Percentiles rank a stretch among this genome's conserved stretches.
These are phyloP conservation scores for Pyricularia sp. DNA, from an alignment of 2,329 filamentous ascomycete species.

Conservation along the genomic window DNA sequence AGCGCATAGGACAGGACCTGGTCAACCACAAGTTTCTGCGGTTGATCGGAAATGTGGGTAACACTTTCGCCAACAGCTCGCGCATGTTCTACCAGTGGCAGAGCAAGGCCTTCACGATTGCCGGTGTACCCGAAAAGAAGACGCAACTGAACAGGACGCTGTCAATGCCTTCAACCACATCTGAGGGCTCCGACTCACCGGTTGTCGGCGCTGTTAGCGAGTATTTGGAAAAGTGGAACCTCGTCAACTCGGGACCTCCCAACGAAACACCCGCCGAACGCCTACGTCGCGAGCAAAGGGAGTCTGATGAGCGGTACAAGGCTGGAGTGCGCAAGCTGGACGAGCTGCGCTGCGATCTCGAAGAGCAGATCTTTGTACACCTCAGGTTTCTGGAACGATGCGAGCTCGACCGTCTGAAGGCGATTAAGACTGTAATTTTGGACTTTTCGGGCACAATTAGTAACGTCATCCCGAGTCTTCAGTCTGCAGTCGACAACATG, in stretches of 20 bases:
- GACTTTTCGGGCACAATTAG: constrained; percentile 96
- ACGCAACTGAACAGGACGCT: constrained; percentile 61
- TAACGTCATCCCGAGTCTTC: constrained; percentile 93
- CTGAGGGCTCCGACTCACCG: constrained; percentile 59
- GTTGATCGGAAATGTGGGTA: constrained; percentile 89
- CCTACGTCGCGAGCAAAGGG: constrained; percentile 77
- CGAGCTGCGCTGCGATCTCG: constrained; percentile 83
- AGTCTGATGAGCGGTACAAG: constrained; percentile 93
- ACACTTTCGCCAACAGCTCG: constrained; percentile 92
- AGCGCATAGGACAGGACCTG: constrained; percentile 90
- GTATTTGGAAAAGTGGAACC: constrained; percentile 87
- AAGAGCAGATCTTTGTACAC: constrained; percentile 88
- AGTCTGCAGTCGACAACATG: constrained; percentile 96
- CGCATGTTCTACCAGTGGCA: constrained; percentile 98
- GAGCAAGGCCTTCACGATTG: constrained; percentile 78
- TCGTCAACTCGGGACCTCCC: constrained; percentile 80
- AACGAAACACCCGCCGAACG: constrained; percentile 87
- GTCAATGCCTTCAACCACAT: constrained; percentile 54
- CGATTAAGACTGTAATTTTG: constrained; percentile 94
- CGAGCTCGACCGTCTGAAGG: constrained; percentile 90
- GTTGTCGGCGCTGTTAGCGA: constrained; percentile 76
- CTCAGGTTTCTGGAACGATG: constrained; percentile 95
- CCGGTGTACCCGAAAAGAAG: constrained; percentile 86
- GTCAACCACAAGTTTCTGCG: constrained; percentile 79
- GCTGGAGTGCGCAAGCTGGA: constrained; percentile 77